Base-by-base conservation (phyloP, 331 rosid species). In the Spiraea crenata region DNA sequence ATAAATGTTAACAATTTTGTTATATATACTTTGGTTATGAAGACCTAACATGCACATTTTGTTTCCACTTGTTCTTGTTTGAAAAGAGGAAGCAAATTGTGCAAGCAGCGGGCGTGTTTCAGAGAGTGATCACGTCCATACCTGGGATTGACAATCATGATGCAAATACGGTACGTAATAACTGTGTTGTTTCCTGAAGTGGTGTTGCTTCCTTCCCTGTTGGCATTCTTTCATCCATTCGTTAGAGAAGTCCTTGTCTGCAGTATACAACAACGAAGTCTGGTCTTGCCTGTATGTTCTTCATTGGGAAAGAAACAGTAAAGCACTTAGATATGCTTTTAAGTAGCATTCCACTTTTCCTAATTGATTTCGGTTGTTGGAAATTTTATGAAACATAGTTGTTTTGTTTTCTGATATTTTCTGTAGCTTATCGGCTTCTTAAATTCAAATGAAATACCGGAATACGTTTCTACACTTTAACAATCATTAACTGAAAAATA, bases 71-170 rank as follows among this genome's bases (percentile, higher is more conserved):
- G 65, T 42, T 77, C 63, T 67, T 74, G 80, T 79, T 69, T 77
- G 65, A 75, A 60, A 85, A 93, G 97, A 84, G 90, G 82, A 91
- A 85, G 84, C 87, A 81, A 77, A 79, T 75, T 14, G 91, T 93
- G 86, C 92, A 89, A 83, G 82, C 81, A 62, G 84, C 83, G 89
- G 81, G 86, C 58, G 73, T 77, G 35, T 89, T 87, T 82, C 86
- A 81, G 8, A 84, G 76, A 78, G 96, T 90, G 83, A 68, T 89
- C 68, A 85, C 97, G 57, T 82, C 95, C 70, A 83, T 91, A 65
- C 96, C 97, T 35, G 84, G 96, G 79, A 76, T 93, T 45, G 92
- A 93, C 79, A 79, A 68, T 79, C 99, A 93, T 61, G 96, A 93
- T 70, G 97, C 97, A 57, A 85, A 89, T 72, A 80, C 97, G 82